A percentile compares a stretch with the other conserved stretches of the same genome.
Conservation (phyloP, 352 stramenopile genomes). For the Globisporangium cylindrosporum region DNA sequence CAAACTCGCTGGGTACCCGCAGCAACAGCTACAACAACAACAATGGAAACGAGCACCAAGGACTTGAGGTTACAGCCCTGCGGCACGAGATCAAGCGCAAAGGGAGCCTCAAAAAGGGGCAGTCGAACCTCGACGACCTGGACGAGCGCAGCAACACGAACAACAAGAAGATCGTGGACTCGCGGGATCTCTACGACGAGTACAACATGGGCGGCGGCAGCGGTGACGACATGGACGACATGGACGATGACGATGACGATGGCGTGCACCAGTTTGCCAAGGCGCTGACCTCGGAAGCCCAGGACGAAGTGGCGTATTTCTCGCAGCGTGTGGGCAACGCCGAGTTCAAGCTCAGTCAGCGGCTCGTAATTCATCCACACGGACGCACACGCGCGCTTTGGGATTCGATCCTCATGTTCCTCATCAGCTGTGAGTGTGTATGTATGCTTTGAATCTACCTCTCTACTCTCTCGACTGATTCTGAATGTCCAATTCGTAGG, state of each 20-base stretch:
- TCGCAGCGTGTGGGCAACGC: constrained; percentile 37
- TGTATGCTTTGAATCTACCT: not conserved
- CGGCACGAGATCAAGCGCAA: constrained; percentile 5
- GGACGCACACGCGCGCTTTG: constrained; percentile 49
- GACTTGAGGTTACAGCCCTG: not conserved
- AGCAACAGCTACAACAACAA: not conserved
- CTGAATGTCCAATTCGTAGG: constrained; percentile 20
- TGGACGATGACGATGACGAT: constrained; percentile 16
- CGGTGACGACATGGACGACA: constrained; percentile 12
- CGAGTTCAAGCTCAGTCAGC: constrained; percentile 47
- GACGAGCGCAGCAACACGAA: not conserved
- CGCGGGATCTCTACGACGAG: constrained; percentile 11
- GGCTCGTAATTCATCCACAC: constrained; percentile 64
- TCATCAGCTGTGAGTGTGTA: constrained; percentile 58
- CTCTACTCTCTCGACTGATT: not conserved
- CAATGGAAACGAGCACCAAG: not conserved
- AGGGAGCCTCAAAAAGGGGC: constrained; percentile 4
- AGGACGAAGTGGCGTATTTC: constrained; percentile 72
- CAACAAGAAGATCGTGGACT: not conserved
- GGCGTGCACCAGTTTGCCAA: constrained; percentile 19
- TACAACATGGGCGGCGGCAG: constrained; percentile 1
- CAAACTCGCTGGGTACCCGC: not conserved
- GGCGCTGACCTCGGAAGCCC: constrained; percentile 28
- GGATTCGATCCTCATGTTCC: constrained; percentile 49
- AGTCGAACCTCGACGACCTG: not conserved